phyloP scores from a whole-genome alignment of 2,329 filamentous ascomycete genomes.

The Capronia coronata region DNA sequence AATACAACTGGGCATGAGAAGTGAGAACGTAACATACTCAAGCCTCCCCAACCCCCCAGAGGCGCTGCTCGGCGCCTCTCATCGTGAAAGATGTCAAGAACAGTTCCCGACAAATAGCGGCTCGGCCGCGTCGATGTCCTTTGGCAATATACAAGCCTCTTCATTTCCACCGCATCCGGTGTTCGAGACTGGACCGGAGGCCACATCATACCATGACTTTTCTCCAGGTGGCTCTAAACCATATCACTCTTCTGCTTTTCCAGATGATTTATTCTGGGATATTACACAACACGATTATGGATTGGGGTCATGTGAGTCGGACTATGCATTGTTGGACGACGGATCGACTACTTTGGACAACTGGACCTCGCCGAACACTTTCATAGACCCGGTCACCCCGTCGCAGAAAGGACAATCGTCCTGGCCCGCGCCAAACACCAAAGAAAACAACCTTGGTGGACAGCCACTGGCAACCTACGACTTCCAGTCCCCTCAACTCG shows the following conservation, averaged over 20 bases:
- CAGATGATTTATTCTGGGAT: not conserved
- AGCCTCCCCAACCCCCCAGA: not conserved
- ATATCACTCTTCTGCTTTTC: not conserved
- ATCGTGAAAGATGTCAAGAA: not conserved
- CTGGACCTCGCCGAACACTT: conserved; percentile 4
- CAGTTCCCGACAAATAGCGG: not conserved
- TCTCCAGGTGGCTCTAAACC: too few relatives aligned
- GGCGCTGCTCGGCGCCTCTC: not conserved
- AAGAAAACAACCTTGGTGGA: not conserved
- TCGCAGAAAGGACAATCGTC: not conserved
- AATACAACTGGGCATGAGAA: not conserved
- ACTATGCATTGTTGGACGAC: conserved; percentile 1
- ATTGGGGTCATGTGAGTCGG: not conserved
- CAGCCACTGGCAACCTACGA: not conserved
- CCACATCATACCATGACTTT: not conserved
- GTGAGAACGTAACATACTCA: not conserved
- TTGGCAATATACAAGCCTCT: not conserved
- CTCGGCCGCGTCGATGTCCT: not conserved
- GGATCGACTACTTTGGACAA: conserved; percentile 1
- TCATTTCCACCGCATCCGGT: too few relatives aligned
- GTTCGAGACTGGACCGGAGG: not conserved
- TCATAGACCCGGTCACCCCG: conserved; percentile 3
- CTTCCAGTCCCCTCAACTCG: not conserved
- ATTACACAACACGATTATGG: not conserved
- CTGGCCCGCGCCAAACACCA: not conserved